phyloP scores from a whole-genome alignment of 768 basidiomycete genomes.

The Chalciporus piperatus region DNA sequence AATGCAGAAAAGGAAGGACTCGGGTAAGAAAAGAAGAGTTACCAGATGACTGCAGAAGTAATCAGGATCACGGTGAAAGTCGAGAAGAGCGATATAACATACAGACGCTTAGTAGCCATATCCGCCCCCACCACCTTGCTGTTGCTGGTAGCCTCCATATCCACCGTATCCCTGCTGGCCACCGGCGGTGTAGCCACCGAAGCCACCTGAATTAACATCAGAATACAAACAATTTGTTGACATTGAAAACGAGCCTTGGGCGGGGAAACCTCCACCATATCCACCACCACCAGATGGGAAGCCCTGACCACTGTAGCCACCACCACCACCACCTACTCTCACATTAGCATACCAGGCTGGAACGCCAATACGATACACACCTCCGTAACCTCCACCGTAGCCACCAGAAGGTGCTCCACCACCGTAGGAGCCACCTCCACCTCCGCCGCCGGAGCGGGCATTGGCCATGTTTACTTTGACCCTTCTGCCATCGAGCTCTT shows the following conservation, averaged over 20 bases:
- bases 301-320: slow-evolving; percentile 29
- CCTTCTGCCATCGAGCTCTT: slow-evolving; percentile 89
- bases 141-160: slow-evolving; percentile 28
- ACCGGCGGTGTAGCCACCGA: slow-evolving; percentile 7
- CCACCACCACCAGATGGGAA: slow-evolving; percentile 22
- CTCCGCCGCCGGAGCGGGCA: slow-evolving; percentile 57
- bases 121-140: slow-evolving; percentile 16
- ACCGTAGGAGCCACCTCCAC: slow-evolving; percentile 38
- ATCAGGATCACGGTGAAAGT: not conserved
- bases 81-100: not conserved
- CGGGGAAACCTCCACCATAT: slow-evolving; percentile 24
- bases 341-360: slow-evolving; percentile 13
- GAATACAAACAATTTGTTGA: not conserved
- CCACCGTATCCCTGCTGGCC: slow-evolving; percentile 23
- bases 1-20: not conserved
- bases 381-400: slow-evolving; percentile 11
- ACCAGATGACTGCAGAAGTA: not conserved
- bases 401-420: slow-evolving; percentile 18
- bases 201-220: slow-evolving; percentile 10
- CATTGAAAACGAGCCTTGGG: slow-evolving; percentile 5
- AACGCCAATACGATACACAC: slow-evolving; percentile 5
- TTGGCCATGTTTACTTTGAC: slow-evolving; percentile 88
- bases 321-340: slow-evolving; percentile 27
- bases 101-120: slow-evolving; percentile 25
- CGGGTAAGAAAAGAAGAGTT: not conserved